Percentiles rank a stretch among this genome's conserved stretches.
Conservation (phyloP, 495 filamentous ascomycete species). For the Podospora comata region DNA sequence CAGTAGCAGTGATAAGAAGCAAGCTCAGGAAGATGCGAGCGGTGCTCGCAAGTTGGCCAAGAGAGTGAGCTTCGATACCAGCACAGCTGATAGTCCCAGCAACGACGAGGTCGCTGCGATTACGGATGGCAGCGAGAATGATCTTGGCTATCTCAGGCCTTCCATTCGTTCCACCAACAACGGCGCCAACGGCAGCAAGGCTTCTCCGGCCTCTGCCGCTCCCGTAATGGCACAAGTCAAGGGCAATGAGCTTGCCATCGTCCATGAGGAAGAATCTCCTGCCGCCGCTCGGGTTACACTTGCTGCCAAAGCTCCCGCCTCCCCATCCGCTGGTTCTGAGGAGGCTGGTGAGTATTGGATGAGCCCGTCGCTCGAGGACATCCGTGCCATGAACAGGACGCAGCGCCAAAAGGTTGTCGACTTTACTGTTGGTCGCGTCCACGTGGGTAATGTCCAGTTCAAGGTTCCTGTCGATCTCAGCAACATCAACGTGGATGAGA, state of each 20-base stretch:
- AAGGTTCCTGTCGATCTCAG: slow-evolving; percentile 78
- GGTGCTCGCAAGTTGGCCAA: slow-evolving; percentile 68
- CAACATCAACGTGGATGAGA: slow-evolving; percentile 62
- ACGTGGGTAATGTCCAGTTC: slow-evolving; percentile 76
- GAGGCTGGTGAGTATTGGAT: slow-evolving; percentile 80
- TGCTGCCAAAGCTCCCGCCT: slow-evolving; percentile 45
- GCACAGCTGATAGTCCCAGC: slow-evolving; percentile 43
- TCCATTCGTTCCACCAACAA: slow-evolving; percentile 40
- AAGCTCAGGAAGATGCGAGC: slow-evolving; percentile 36
- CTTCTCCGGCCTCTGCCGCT: slow-evolving; percentile 40
- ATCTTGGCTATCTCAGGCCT: slow-evolving; percentile 65
- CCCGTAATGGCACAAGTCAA: slow-evolving; percentile 72
- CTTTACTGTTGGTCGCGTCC: slow-evolving; percentile 78
- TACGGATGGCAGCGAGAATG: slow-evolving; percentile 47
- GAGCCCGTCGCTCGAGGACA: slow-evolving; percentile 65
- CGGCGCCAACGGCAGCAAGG: slow-evolving; percentile 48
- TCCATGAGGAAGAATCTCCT: slow-evolving; percentile 63
- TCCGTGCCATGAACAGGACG: slow-evolving; percentile 68
- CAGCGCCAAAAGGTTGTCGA: slow-evolving; percentile 66
- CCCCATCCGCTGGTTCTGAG: background rate
- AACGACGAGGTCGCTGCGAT: slow-evolving; percentile 11
- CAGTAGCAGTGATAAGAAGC: slow-evolving; percentile 49
- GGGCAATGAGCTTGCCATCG: slow-evolving; percentile 73
- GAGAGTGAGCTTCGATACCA: slow-evolving; percentile 83
- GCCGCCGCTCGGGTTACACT: slow-evolving; percentile 30